Evolutionary conservation across 2,329 filamentous ascomycete species (phyloP), one percentile per base, ranked within the genome.

Genomic region (Hypoxylon sp.): DNA sequence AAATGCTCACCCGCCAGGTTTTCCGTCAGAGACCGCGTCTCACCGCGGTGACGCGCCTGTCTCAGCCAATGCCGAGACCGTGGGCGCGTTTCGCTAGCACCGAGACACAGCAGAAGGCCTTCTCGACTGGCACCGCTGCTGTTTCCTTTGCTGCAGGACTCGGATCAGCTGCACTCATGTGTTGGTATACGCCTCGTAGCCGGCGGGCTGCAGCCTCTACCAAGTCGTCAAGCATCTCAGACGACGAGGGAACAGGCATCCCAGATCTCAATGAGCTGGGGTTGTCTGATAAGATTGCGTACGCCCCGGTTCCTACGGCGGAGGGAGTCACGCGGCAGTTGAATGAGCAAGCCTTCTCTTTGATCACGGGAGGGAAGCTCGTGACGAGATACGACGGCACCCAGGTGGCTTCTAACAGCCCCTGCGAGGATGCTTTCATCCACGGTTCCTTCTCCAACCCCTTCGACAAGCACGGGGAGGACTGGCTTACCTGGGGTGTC

Each of bases 401-500:
- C 6, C 77, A 79, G 58, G 62, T 80, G 1, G 75, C 74, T 33
- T 79, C 77, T 17, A 79, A 79, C 68, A 74, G 68, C 60, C 77
- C 77, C 1, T 79, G 77, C 53, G 78, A 80, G 51, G 79, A 80
- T 50, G 71, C 73, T 8, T 77, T 76, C 64, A 58, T 80, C 25
- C 79, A 81, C 58, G 79, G 79, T 25, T 72, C 57, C 14, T 78
- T 80, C 72, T 66, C 75, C 22, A 73, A 58, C 53, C 75, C 76
- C 3, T 72, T 76, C 49, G 65, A 66, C 31, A 50, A 66, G 10
- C 59, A 64, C 8, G 65, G 33, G 2, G 69, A 71, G 6, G 70
- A 73, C 10, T 79, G 77, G 78, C 73, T 78, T 65, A 72, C 77
- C 7, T 79, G 77, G 77, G 77, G 75, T 3, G 74, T 80, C 22